Evolutionary conservation across 1,284 basidiomycete genomes (phyloP).

Genomic region (Amylostereum chailletii): DNA sequence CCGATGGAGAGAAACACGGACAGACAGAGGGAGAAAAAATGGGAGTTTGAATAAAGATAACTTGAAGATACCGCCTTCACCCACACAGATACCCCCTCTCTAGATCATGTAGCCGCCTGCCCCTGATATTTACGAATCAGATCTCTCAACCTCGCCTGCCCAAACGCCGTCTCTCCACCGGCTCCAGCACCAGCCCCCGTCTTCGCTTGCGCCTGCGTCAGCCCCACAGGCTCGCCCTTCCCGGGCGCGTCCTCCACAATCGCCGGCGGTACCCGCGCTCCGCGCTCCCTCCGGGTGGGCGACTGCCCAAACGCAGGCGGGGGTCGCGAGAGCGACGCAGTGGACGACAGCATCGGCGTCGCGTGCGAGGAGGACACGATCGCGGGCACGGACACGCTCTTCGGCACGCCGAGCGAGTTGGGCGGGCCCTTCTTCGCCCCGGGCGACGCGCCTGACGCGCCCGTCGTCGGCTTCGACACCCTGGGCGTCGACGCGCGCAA

Average conservation of each 20-base stretch:
- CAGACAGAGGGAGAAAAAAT: not conserved
- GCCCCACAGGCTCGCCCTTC: not conserved
- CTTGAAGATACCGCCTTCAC: not conserved
- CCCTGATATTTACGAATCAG: conserved; percentile 74
- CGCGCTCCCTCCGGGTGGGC: not conserved
- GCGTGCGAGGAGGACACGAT: conserved; percentile 62
- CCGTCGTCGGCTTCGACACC: not conserved
- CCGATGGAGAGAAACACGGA: not conserved
- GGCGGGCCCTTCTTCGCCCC: conserved; percentile 8
- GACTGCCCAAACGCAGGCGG: conserved; percentile 11
- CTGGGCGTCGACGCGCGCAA: not conserved
- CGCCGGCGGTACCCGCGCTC: not conserved
- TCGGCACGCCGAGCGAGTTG: conserved; percentile 18
- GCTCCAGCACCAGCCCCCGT: conserved; percentile 9
- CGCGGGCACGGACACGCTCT: conserved; percentile 54
- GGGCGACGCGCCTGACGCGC: conserved; percentile 3
- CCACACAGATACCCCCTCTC: not conserved
- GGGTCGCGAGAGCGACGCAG: conserved; percentile 60
- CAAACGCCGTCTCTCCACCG: conserved; percentile 51
- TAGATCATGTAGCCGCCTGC: conserved; percentile 5
- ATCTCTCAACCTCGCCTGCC: conserved; percentile 65
- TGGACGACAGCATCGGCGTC: conserved; percentile 59
- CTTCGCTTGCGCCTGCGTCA: conserved; percentile 11
- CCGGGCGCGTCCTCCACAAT: not conserved
- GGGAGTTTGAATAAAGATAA: conserved; percentile 1